These are phyloP conservation scores for Coemansia sp. DNA, from an alignment of 192 early-diverging fungal species.

Conservation along the genomic window DNA sequence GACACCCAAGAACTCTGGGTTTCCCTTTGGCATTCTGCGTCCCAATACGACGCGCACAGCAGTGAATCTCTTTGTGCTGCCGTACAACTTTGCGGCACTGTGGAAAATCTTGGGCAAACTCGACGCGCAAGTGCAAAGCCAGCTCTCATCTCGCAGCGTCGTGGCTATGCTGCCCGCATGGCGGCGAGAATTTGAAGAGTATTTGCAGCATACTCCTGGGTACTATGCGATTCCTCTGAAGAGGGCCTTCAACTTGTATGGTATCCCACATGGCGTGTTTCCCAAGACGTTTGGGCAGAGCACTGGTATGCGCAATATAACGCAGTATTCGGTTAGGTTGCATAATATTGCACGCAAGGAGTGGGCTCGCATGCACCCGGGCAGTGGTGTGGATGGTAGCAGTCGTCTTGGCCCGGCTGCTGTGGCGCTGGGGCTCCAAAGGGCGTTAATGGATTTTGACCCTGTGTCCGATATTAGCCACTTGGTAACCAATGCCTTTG, in stretches of 20 bases:
- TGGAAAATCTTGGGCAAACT: constrained; percentile 64
- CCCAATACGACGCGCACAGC: constrained; percentile 61
- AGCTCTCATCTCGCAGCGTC: constrained; percentile 13
- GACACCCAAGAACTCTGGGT: constrained; percentile 56
- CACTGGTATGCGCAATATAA: constrained; percentile 36
- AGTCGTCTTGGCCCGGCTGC: constrained; percentile 6
- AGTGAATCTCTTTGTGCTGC: constrained; percentile 72
- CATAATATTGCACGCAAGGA: constrained; percentile 34
- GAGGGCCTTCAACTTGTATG: constrained; percentile 48
- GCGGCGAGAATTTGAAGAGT: constrained; percentile 60
- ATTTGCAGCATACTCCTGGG: constrained; percentile 62
- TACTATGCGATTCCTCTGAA: constrained; percentile 63
- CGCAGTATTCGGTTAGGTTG: constrained; percentile 30
- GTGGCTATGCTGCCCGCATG: constrained; percentile 49
- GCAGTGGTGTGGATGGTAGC: background rate
- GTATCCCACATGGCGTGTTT: constrained; percentile 38
- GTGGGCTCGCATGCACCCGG: constrained; percentile 51
- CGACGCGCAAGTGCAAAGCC: constrained; percentile 34
- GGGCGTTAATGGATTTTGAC: constrained; percentile 17
- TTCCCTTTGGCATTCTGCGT: constrained; percentile 75
- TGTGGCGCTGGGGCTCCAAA: constrained; percentile 27
- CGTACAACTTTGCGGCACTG: constrained; percentile 77
- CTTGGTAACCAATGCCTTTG: constrained; percentile 61
- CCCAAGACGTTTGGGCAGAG: constrained; percentile 50
- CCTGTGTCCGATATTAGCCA: constrained; percentile 41